Conservation (phyloP, 768 basidiomycete genomes). For the Boletus sp. region DNA sequence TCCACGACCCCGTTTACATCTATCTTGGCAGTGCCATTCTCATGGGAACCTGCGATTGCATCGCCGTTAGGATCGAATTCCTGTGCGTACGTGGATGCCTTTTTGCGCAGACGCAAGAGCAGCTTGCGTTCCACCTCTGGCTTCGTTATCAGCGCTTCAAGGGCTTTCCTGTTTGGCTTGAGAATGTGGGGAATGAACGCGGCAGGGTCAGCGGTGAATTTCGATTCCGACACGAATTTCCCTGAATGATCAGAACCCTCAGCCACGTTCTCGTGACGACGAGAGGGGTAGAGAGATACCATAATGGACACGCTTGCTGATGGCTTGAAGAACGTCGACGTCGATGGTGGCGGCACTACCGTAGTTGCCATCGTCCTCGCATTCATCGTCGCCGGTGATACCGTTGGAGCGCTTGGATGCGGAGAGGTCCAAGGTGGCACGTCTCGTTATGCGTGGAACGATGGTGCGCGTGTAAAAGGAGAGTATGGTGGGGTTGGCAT, state of each 20-base stretch:
- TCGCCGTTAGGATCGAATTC: slow-evolving; percentile 76
- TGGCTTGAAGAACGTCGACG: slow-evolving; percentile 95
- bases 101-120: slow-evolving; percentile 80
- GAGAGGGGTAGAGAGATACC: slow-evolving; percentile 51
- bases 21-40: slow-evolving; percentile 60
- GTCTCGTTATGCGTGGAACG: slow-evolving; percentile 84
- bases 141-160: slow-evolving; percentile 93
- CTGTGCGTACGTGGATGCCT: slow-evolving; percentile 76
- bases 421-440: slow-evolving; percentile 65
- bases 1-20: slow-evolving; percentile 92
- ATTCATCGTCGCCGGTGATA: slow-evolving; percentile 64
- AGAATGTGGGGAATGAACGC: slow-evolving; percentile 93
- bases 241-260: slow-evolving; percentile 47
- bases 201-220: slow-evolving; percentile 83
- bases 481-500: slow-evolving; percentile 84
- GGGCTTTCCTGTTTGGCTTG: slow-evolving; percentile 68
- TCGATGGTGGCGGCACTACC: slow-evolving; percentile 94
- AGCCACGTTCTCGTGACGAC: slow-evolving; percentile 1
- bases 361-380: slow-evolving; percentile 96
- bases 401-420: slow-evolving; percentile 65
- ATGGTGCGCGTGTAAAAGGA: slow-evolving; percentile 87
- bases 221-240: slow-evolving; percentile 98
- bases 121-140: slow-evolving; percentile 91
- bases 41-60: slow-evolving; percentile 35
- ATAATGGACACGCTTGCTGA: slow-evolving; percentile 97